Evolutionary conservation across 2,329 filamentous ascomycete species (phyloP), one percentile per base, ranked within the genome.

Genomic region (Pseudogymnoascus pannorum): DNA sequence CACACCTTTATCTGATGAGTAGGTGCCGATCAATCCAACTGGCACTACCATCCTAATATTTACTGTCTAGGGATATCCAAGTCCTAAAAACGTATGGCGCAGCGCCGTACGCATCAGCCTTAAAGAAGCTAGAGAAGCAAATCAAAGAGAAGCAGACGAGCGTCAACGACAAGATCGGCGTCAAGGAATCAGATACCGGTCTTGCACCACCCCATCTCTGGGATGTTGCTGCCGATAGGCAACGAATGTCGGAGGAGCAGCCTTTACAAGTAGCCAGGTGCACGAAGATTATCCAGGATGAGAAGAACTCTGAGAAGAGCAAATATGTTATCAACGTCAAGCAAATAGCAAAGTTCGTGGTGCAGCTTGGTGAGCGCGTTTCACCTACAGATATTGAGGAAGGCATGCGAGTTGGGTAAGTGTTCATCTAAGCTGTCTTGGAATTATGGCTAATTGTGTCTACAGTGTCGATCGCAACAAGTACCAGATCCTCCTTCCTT

Each of bases 291-390:
- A 99, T 99, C 69, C 87, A 92, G 64, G 93, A 97, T 73, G 92
- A 96, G 74, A 93, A 94, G 77, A 92, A 97, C 74, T 82, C 91
- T 64, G 90, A 96, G 66, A 99, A 99, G 85, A 96, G 89, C 85
- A 99, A 97, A 86, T 99, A 99, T 80, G 92, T 99, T 71, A 99
- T 99, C 83, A 99, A 99, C 77, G 93, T 99, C 69, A 99, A 99
- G 82, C 94, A 99, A 77, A 99, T 99, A 71, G 94, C 94, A 72
- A 99, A 99, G 79, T 99, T 99, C 71, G 94, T 99, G 58, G 94
- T 99, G 67, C 94, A 97, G 76, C 85, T 99, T 59, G 94, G 94
- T 69, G 94, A 99, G 74, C 88, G 94, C 66, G 94, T 99, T 69
- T 95, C 90, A 72, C 94, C 94, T 58, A 97, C 94, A 68, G 94